A percentile compares a stretch with the other conserved stretches of the same genome.
These are phyloP conservation scores for Fusarium nodosum DNA, from an alignment of 2,329 filamentous ascomycete species.

Conservation along the genomic window DNA sequence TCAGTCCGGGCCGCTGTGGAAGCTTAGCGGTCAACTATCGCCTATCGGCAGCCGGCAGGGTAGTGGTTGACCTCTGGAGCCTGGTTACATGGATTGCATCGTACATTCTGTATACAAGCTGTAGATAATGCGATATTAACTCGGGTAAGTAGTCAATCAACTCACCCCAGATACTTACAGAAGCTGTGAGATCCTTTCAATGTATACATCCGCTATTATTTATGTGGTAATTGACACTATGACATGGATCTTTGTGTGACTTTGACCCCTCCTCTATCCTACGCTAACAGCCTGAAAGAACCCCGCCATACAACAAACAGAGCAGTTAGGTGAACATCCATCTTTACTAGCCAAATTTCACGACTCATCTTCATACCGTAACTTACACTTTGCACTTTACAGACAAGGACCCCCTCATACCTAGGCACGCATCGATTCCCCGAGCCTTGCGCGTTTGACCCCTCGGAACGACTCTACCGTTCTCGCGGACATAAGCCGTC, in stretches of 20 bases:
- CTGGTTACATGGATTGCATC: neutral
- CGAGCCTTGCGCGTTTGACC: slow-evolving; percentile 12
- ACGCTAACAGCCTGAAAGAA: slow-evolving; percentile 36
- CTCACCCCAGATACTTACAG: neutral
- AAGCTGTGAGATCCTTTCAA: neutral
- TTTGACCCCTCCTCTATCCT: slow-evolving; percentile 38
- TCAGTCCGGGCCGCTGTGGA: slow-evolving; percentile 37
- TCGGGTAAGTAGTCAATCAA: neutral
- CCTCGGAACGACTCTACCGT: slow-evolving; percentile 29
- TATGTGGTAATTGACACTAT: slow-evolving; percentile 28
- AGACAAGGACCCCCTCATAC: slow-evolving; percentile 14
- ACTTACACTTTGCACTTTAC: slow-evolving; percentile 29
- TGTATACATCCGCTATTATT: neutral
- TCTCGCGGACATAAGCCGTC: slow-evolving; percentile 38
- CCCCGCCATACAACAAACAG: slow-evolving; percentile 41
- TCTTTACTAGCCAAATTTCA: slow-evolving; percentile 37
- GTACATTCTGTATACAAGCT: neutral
- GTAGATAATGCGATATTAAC: neutral
- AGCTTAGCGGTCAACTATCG: slow-evolving; percentile 35
- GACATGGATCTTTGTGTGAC: slow-evolving; percentile 37
- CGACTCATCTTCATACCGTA: slow-evolving; percentile 33
- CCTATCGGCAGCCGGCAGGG: slow-evolving; percentile 12
- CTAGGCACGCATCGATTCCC: neutral
- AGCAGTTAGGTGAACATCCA: slow-evolving; percentile 36
- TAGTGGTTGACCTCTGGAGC: slow-evolving; percentile 31